A percentile compares a stretch with the other conserved stretches of the same genome.
phyloP scores from a whole-genome alignment of 2,329 filamentous ascomycete genomes.

The Botrytis squamosa region DNA sequence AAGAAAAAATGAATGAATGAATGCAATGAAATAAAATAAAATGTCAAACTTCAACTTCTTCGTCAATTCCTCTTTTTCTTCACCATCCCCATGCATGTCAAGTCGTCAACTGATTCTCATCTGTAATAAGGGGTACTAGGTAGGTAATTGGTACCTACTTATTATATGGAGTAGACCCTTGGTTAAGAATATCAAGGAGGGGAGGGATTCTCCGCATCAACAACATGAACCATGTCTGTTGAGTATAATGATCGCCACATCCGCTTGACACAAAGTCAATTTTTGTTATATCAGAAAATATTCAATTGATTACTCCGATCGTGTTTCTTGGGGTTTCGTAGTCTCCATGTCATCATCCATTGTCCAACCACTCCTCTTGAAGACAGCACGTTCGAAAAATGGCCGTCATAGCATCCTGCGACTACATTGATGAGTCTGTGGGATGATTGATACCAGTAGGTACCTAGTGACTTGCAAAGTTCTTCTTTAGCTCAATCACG shows the following conservation, averaged over 20 bases:
- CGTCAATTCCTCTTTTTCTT: neutral
- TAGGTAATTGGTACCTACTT: neutral
- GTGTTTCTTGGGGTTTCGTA: neutral
- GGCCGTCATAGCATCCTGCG: neutral
- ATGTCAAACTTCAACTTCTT: neutral
- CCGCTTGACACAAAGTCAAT: neutral
- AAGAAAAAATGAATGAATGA: too few species aligned
- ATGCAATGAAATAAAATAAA: neutral
- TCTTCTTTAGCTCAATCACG: too few species aligned
- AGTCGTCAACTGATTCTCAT: neutral
- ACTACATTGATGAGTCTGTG: neutral
- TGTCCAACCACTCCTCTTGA: neutral
- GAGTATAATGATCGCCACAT: neutral
- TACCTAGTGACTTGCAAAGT: neutral
- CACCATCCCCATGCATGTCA: neutral
- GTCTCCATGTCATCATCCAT: neutral
- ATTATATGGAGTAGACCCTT: conserved; percentile 5
- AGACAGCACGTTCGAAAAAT: neutral
- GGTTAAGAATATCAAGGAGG: neutral
- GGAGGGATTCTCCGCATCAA: conserved; percentile 17
- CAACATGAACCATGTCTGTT: neutral
- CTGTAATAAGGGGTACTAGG: neutral
- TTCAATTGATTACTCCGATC: neutral
- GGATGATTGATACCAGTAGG: neutral
- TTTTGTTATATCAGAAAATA: neutral